These are phyloP conservation scores for Schizopora paradoxa DNA, from an alignment of 1,284 basidiomycete species.

Conservation along the genomic window DNA sequence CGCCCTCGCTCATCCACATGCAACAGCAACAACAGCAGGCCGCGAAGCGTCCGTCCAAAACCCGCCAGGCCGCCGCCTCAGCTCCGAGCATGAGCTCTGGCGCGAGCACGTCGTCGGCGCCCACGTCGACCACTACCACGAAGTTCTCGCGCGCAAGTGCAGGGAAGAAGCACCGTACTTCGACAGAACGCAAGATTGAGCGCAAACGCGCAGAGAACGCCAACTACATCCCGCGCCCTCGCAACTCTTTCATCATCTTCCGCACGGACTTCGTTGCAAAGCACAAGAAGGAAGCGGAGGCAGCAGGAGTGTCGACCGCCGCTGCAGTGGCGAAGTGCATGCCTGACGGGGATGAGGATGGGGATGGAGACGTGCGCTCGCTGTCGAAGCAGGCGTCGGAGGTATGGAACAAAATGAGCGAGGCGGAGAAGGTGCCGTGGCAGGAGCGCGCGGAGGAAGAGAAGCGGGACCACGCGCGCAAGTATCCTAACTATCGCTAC, in stretches of 20 bases:
- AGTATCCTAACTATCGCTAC: constrained; percentile 57
- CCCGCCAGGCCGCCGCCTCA: too few species aligned
- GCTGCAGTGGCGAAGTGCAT: constrained; percentile 1
- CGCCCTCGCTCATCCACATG: too few species aligned
- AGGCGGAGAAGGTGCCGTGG: constrained; percentile 43
- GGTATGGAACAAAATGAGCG: constrained; percentile 49
- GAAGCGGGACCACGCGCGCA: constrained; percentile 46
- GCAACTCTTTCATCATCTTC: constrained; percentile 88
- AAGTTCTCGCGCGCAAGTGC: constrained; percentile 6
- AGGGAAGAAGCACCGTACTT: constrained; percentile 6
- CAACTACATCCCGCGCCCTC: constrained; percentile 74
- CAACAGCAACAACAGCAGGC: too few species aligned
- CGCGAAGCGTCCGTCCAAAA: too few species aligned
- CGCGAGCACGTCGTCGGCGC: not conserved
- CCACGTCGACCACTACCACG: not conserved
- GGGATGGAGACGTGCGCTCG: constrained; percentile 30
- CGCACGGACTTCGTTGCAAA: constrained; percentile 63
- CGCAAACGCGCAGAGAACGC: constrained; percentile 36
- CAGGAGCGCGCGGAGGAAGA: constrained; percentile 45
- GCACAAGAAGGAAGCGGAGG: constrained; percentile 26
- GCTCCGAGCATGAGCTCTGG: too few species aligned
- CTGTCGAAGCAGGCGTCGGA: constrained; percentile 60
- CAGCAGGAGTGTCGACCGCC: constrained; percentile 21
- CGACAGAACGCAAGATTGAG: constrained; percentile 20
- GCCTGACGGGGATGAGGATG: not conserved